A percentile compares a stretch with the other conserved stretches of the same genome.
These are phyloP conservation scores for Shiraia sp. DNA, from an alignment of 2,329 filamentous ascomycete species.

Conservation along the genomic window DNA sequence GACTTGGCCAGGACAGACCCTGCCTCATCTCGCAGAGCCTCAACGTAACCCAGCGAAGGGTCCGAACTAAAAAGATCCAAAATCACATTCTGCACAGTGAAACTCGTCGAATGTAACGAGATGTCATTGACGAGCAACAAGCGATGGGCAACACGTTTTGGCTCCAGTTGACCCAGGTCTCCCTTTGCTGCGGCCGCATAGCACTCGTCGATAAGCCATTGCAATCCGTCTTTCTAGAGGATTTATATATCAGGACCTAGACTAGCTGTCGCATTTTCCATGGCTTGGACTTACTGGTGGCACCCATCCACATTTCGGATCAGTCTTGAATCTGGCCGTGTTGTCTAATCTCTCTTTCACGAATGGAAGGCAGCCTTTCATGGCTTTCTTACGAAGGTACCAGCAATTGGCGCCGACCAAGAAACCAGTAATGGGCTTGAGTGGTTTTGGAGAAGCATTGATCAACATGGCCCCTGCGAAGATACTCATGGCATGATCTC, in stretches of 20 bases:
- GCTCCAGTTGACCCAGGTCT: conserved; percentile 14
- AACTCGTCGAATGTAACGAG: conserved; percentile 16
- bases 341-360: conserved; percentile 16
- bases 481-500: conserved; percentile 17
- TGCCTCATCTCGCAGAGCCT: conserved; percentile 14
- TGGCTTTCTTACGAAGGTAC: conserved; percentile 10
- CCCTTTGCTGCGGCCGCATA: conserved; percentile 11
- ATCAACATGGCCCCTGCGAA: conserved; percentile 18
- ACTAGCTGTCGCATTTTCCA: background rate
- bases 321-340: conserved; percentile 13
- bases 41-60: conserved; percentile 13
- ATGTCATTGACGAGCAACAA: conserved; percentile 19
- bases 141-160: conserved; percentile 15
- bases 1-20: conserved; percentile 8
- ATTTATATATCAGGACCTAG: conserved; percentile 1
- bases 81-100: conserved; percentile 17
- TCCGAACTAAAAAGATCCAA: conserved; percentile 17
- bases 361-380: conserved; percentile 16
- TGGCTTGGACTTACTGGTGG: conserved; percentile 8
- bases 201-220: conserved; percentile 21
- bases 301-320: conserved; percentile 13
- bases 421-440: conserved; percentile 14
- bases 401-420: conserved; percentile 12
- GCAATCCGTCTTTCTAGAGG: conserved; percentile 16
- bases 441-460: conserved; percentile 13